Conservation (phyloP, 2,329 filamentous ascomycete species). For the Echinosphaeria canescens region DNA sequence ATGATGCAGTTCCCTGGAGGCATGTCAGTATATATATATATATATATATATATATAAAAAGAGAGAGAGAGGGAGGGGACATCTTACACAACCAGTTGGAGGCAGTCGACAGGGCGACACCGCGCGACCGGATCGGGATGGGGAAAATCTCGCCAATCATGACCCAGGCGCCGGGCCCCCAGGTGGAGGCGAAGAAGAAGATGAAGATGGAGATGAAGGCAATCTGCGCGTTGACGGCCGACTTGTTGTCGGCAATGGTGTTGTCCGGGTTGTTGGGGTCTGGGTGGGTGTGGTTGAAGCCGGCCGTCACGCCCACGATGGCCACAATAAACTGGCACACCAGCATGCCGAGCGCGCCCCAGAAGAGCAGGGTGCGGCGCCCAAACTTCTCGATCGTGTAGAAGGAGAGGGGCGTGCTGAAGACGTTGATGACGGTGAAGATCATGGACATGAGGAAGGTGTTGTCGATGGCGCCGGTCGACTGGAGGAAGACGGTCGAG, state of each 20-base stretch:
- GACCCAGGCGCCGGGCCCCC: conserved; percentile 45
- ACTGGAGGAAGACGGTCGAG: conserved; percentile 48
- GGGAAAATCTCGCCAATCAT: conserved; percentile 61
- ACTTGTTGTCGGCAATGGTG: conserved; percentile 18
- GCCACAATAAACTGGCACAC: conserved; percentile 49
- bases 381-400: conserved; percentile 48
- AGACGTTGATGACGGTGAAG: conserved; percentile 57
- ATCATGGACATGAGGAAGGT: conserved; percentile 52
- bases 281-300: conserved; percentile 25
- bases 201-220: conserved; percentile 65
- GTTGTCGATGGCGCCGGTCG: conserved; percentile 40
- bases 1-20: conserved; percentile 48
- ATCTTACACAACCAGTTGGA: conserved; percentile 27
- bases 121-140: conserved; percentile 50
- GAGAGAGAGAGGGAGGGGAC: background rate
- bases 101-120: conserved; percentile 43
- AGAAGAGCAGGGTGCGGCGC: conserved; percentile 46
- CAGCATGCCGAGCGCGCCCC: conserved; percentile 48
- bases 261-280: conserved; percentile 24
- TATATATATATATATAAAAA: background rate
- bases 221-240: conserved; percentile 31
- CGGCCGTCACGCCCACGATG: conserved; percentile 19
- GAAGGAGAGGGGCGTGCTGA: conserved; percentile 52
- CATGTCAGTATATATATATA: conserved; percentile 20
- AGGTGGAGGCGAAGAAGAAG: conserved; percentile 58